Conservation (phyloP, 2,329 filamentous ascomycete species). For the Aspergillus hiratsukae region DNA sequence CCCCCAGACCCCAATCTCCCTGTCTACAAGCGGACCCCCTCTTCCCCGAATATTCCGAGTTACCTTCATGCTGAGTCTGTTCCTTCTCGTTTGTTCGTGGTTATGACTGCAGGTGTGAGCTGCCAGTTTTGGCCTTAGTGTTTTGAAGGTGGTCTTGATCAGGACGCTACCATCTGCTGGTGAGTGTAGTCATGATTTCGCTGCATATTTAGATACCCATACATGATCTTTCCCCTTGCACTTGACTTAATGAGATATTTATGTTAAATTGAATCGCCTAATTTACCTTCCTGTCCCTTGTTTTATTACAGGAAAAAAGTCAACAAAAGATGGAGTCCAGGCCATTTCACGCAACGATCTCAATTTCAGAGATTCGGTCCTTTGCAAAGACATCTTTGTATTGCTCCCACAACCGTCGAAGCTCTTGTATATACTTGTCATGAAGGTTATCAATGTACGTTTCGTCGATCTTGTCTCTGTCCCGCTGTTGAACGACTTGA, state of each 20-base stretch:
- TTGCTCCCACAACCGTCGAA: constrained; percentile 43
- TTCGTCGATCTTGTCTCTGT: constrained; percentile 60
- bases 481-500: constrained; percentile 56
- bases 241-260: not conserved
- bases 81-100: constrained; percentile 13
- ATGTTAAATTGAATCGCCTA: not conserved
- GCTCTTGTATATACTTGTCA: constrained; percentile 65
- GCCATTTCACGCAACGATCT: constrained; percentile 36
- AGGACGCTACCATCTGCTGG: not conserved
- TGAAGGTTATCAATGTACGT: constrained; percentile 79
- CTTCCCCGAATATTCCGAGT: not conserved
- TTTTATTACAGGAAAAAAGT: not conserved
- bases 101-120: not conserved
- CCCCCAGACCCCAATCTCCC: too few relatives aligned
- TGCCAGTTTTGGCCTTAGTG: constrained; percentile 14
- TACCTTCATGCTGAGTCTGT: constrained; percentile 9
- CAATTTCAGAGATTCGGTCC: constrained; percentile 40
- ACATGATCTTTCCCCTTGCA: constrained; percentile 23
- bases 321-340: not conserved
- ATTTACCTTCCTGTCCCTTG: not conserved
- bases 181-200: not conserved
- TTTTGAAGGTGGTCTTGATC: not conserved
- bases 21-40: not conserved
- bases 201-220: constrained; percentile 19
- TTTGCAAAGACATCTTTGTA: constrained; percentile 45